Percentiles rank a stretch among this genome's conserved stretches.
Evolutionary conservation across 2,329 filamentous ascomycete species (phyloP).

Genomic region (Colletotrichum lupini): DNA sequence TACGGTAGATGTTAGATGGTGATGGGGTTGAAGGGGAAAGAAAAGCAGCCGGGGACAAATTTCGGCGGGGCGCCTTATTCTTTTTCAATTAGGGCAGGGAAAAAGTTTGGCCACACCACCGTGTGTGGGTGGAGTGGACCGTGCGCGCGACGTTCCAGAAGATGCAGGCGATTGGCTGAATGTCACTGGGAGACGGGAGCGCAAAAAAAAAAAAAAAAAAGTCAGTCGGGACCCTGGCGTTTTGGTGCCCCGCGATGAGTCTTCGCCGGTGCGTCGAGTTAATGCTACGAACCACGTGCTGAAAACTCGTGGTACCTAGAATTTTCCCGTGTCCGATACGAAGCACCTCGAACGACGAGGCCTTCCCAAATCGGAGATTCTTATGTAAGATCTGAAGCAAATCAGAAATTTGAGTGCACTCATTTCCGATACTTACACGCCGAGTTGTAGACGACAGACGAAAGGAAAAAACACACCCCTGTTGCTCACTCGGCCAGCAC

Average conservation of each 20-base stretch:
- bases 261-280: conserved; percentile 16
- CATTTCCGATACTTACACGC: conserved; percentile 10
- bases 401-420: conserved; percentile 3
- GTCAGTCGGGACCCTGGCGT: background rate
- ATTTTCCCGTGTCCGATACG: background rate
- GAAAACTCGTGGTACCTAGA: conserved; percentile 21
- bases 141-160: conserved; percentile 22
- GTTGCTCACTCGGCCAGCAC: background rate
- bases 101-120: background rate
- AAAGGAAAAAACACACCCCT: background rate
- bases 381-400: conserved; percentile 15
- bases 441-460: background rate
- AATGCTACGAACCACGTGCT: background rate
- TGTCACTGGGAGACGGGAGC: background rate
- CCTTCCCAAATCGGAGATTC: conserved; percentile 11
- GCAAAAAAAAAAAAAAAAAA: background rate
- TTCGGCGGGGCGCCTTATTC: conserved; percentile 26
- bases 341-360: background rate
- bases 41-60: background rate
- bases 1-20: conserved; percentile 35
- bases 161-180: conserved; percentile 27
- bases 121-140: conserved; percentile 20
- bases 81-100: conserved; percentile 29
- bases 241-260: conserved; percentile 14
- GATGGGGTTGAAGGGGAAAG: conserved; percentile 18